Evolutionary conservation across 768 basidiomycete genomes (phyloP), one percentile per base, ranked within the genome.

Genomic region (Hericium alpestre): DNA sequence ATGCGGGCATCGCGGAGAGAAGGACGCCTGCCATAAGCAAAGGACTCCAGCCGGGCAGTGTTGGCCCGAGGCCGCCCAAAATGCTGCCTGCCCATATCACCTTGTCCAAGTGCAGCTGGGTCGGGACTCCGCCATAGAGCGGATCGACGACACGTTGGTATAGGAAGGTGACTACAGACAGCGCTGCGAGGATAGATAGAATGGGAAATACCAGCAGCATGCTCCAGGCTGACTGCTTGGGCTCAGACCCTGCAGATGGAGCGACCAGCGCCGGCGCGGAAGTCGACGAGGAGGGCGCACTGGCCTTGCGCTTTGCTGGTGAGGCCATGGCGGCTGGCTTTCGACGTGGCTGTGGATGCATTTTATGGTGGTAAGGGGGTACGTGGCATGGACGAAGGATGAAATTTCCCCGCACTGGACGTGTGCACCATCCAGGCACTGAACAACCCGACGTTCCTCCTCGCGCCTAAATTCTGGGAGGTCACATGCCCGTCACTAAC

Each of bases 101-200:
- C 56, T 74, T 72, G 50, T 67, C 65, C 8, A 90, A 70, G 39
- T 81, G 72, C 55, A 74, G 72, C 0, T 70, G 71, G 1, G 83
- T 80, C 0, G 85, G 79, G 7, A 75, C 73, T 12, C 76, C 72
- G 50, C 83, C 87, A 66, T 89, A 90, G 3, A 90, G 70, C 15
- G 89, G 89, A 55, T 75, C 69, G n/a, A 91, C 65, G 9, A 80
- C 75, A 38, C 79, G 80, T 66, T 80, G 76, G 65, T 90, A 87
- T 6, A 78, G 71, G 61, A 79, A 82, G 16, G 82, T 72, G 55
- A 80, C 73, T 37, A 89, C 74, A 2, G 86, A 84, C 38, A 84
- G 69, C 6, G 65, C 58, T 7, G 46, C 55, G 37, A 68, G 37
- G 43, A 67, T 64, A 38, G 72, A 59, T 18, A 56, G 46, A 40